phyloP scores from a whole-genome alignment of 805 yeast species.

The Ogataea trehalophila region DNA sequence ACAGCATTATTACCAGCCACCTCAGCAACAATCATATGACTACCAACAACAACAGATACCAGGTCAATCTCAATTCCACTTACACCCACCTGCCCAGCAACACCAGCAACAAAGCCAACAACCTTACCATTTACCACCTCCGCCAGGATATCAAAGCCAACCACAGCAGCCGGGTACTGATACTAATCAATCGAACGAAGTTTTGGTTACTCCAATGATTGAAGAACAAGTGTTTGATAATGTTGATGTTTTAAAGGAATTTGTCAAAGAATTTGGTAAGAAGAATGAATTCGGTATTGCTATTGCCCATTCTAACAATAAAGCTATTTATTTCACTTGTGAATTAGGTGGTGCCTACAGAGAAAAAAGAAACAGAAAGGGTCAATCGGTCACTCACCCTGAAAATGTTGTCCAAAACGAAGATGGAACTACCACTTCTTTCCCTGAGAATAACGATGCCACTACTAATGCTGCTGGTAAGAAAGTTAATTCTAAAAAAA shows the following conservation, averaged over 20 bases:
- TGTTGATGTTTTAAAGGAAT: conserved; percentile 47
- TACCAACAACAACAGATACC: conserved; percentile 6
- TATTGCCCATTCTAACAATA: conserved; percentile 53
- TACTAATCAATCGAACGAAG: conserved; percentile 31
- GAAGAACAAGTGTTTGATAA: conserved; percentile 48
- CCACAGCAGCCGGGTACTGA: conserved; percentile 6
- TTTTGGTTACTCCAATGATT: conserved; percentile 48
- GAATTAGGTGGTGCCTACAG: conserved; percentile 54
- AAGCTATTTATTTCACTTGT: conserved; percentile 56
- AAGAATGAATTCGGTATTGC: conserved; percentile 57
- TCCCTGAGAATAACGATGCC: conserved; percentile 2
- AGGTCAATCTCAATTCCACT: conserved; percentile 8
- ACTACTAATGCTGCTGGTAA: conserved; percentile 23
- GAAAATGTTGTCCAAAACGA: conserved; percentile 2
- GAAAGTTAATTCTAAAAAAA: conserved; percentile 40
- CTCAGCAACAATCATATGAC: conserved; percentile 7
- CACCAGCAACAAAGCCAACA: conserved; percentile 7
- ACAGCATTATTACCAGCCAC: conserved; percentile 9
- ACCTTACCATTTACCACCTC: conserved; percentile 1
- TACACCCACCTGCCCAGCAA: conserved; percentile 6
- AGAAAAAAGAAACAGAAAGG: conserved; percentile 37
- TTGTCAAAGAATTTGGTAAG: conserved; percentile 50
- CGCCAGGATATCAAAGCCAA: background rate
- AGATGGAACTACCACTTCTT: background rate
- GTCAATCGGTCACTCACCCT: conserved; percentile 6